Conservation (phyloP, 257 asterid species). For the Marsdenia floribunda region DNA sequence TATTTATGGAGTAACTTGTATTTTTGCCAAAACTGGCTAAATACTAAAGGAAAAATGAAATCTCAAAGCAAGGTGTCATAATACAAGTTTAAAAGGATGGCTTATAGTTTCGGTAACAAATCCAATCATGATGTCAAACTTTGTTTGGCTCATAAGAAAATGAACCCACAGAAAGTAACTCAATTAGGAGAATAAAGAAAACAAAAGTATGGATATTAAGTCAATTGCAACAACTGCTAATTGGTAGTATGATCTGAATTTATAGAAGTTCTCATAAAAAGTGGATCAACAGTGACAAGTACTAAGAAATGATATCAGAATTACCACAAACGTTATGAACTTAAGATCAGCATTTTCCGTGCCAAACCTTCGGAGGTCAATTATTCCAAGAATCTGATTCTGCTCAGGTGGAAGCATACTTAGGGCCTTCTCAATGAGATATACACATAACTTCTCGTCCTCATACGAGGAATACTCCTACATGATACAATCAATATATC, state of each 20-base stretch:
- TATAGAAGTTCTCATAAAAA: neutral
- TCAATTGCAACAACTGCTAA: neutral
- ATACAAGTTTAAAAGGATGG: neutral
- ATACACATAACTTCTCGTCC: slow-evolving; percentile 78
- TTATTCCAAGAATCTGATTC: slow-evolving; percentile 58
- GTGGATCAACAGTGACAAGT: neutral
- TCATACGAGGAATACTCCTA: slow-evolving; percentile 49
- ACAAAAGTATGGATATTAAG: neutral
- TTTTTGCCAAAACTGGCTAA: neutral
- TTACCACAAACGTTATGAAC: slow-evolving; percentile 85
- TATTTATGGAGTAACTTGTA: neutral
- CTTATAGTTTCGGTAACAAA: neutral
- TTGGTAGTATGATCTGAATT: neutral
- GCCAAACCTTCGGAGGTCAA: slow-evolving; percentile 71
- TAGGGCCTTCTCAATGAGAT: slow-evolving; percentile 79
- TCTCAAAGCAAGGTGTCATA: neutral
- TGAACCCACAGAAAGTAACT: neutral
- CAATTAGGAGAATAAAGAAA: neutral
- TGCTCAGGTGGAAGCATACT: slow-evolving; percentile 58
- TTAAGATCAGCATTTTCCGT: slow-evolving; percentile 68
- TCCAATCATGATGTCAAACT: neutral
- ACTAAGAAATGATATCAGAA: slow-evolving; percentile 1
- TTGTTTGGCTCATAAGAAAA: neutral
- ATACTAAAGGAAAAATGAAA: neutral
- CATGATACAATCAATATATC: neutral